Evolutionary conservation across 2,329 filamentous ascomycete species (phyloP).

Genomic region (Berkeleyomyces rouxiae): DNA sequence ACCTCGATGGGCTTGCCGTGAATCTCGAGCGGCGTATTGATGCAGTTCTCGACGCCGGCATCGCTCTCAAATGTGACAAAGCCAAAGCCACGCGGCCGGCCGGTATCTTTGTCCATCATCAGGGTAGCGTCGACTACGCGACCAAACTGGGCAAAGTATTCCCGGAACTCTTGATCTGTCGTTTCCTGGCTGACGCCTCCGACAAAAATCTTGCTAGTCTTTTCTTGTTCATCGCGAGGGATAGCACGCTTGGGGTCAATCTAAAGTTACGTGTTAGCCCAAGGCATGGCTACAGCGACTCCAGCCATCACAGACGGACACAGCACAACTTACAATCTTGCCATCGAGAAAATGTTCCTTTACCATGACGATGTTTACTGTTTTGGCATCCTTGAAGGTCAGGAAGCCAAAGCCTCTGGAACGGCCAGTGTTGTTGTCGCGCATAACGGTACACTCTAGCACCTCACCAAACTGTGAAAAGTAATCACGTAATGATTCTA

Average conservation of each 20-base stretch:
- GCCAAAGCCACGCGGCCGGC: conserved; percentile 87
- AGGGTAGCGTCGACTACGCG: conserved; percentile 92
- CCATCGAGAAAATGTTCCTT: conserved; percentile 97
- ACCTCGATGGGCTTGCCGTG: conserved; percentile 95
- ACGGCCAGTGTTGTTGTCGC: conserved; percentile 80
- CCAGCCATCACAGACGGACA: too few relatives aligned
- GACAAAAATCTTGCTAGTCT: conserved; percentile 97
- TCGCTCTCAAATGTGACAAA: conserved; percentile 98
- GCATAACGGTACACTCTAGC: conserved; percentile 97
- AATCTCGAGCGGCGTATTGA: conserved; percentile 73
- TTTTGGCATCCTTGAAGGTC: conserved; percentile 94
- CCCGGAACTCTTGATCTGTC: conserved; percentile 86
- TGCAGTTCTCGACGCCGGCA: conserved; percentile 79
- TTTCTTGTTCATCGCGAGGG: conserved; percentile 91
- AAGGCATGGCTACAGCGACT: too few relatives aligned
- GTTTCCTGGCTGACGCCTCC: conserved; percentile 95
- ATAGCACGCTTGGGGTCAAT: conserved; percentile 98
- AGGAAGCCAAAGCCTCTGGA: conserved; percentile 95
- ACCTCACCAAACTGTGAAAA: conserved; percentile 98
- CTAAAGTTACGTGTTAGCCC: conserved; percentile 29
- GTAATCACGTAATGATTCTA: conserved; percentile 92
- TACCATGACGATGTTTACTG: conserved; percentile 98
- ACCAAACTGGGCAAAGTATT: conserved; percentile 93
- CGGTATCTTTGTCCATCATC: conserved; percentile 99
- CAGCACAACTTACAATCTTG: conserved; percentile 62